Base-by-base conservation (phyloP, 352 stramenopile species). In the Phytophthora fragariaefolia region DNA sequence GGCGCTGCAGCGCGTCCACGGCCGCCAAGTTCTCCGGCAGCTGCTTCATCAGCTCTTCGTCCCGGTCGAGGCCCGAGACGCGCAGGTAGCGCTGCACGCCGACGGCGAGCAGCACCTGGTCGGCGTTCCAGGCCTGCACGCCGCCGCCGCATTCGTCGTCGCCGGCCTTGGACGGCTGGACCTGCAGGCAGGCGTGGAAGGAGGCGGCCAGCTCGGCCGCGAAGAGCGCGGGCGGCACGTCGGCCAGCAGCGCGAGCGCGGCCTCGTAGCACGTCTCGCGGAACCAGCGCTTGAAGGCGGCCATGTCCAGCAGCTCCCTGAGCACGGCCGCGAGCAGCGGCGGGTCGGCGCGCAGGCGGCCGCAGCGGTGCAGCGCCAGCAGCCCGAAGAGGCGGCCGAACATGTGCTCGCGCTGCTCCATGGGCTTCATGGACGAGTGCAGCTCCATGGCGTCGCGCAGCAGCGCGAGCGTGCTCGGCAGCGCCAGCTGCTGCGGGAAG, bases 401-500 rank as follows among this genome's bases (percentile, higher is more conserved):
- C 82, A 96, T 89, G 78, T 96, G 84, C 60, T 98, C 92, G 52
- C 92, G 83, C 77, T 98, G 90, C 65, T 98, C 92, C 83, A 96
- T 94, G 57, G 87, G 87, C 67, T 97, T 97, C 86, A 97, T 96
- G 58, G 77, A 87, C 48, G 73, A 77, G 46, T 83, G 82, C 27
- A 93, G 74, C 64, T 96, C 74, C 86, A 96, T 97, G 54, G 88
- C 73, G 4, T 92, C 82, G 23, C 71, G 70, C 50, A 96, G 65
- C 50, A 93, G 64, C 23, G 75, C 63, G 24, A 91, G 76, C 36
- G 92, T 83, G 45, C 82, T 76, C 27, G 73, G 62, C 18, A 95
- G 57, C 24, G 75, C 36, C 9, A 89, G 38, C 10, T 76, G 54
- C 50, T 58, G 50, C 0, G 76, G 66, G 47, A 95, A 95, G 17